A percentile compares a stretch with the other conserved stretches of the same genome.
Conservation (phyloP, 352 stramenopile genomes). For the Globisporangium spiculum region DNA sequence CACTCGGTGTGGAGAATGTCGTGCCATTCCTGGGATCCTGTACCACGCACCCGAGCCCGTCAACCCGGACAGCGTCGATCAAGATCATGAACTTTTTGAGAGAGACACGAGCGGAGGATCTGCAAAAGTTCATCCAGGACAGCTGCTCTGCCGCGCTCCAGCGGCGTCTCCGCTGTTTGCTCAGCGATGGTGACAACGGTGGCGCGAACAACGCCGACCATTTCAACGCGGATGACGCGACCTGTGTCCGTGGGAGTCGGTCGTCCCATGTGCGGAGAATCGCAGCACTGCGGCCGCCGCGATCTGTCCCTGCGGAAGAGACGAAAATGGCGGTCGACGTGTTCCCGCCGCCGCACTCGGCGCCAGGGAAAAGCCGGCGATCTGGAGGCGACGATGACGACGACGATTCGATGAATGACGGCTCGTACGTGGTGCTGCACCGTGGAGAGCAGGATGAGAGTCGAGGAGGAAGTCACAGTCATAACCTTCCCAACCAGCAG, state of each 20-base stretch:
- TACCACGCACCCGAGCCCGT: slow-evolving; percentile 49
- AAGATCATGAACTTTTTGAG: slow-evolving; percentile 51
- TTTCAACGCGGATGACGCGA: slow-evolving; percentile 49
- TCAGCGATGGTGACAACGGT: slow-evolving; percentile 37
- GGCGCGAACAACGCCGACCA: slow-evolving; percentile 49
- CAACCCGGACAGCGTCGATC: slow-evolving; percentile 32
- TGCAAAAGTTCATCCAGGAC: slow-evolving; percentile 49
- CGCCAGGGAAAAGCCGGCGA: slow-evolving; percentile 54
- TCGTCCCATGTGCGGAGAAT: slow-evolving; percentile 72
- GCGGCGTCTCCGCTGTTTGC: slow-evolving; percentile 46
- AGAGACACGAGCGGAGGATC: slow-evolving; percentile 26
- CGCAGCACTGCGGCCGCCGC: slow-evolving; percentile 57
- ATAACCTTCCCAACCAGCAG: not conserved
- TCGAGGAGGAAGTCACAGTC: slow-evolving; percentile 5
- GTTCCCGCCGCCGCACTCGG: slow-evolving; percentile 67
- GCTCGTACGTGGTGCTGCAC: slow-evolving; percentile 25
- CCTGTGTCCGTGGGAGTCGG: slow-evolving; percentile 62
- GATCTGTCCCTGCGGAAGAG: slow-evolving; percentile 67
- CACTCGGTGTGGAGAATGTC: slow-evolving; percentile 60
- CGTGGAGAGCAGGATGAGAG: slow-evolving; percentile 18
- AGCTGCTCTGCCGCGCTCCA: slow-evolving; percentile 60
- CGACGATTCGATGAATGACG: slow-evolving; percentile 40
- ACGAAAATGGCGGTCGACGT: slow-evolving; percentile 55
- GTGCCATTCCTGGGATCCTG: slow-evolving; percentile 72
- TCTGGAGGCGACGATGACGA: slow-evolving; percentile 17